These are phyloP conservation scores for Saccharum spontaneum DNA, from an alignment of 176 grass and related monocot species.

Conservation along the genomic window DNA sequence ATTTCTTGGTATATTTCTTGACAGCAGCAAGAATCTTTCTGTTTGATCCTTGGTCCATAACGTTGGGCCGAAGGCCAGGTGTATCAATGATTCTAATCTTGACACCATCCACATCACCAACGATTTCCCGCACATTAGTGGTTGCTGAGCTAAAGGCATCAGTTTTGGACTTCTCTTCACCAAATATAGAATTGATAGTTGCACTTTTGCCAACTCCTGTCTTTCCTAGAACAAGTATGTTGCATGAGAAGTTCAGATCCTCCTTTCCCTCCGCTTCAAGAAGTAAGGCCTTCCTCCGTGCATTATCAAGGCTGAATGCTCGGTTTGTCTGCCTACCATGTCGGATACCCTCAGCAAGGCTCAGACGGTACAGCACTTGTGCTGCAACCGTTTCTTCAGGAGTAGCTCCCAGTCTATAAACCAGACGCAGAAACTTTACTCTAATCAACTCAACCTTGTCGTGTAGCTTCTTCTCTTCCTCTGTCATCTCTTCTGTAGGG, in stretches of 20 bases:
- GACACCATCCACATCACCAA: conserved; percentile 77
- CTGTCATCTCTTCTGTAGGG: conserved; percentile 61
- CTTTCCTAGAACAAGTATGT: conserved; percentile 90
- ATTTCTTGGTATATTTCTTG: conserved; percentile 86
- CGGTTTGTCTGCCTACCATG: conserved; percentile 67
- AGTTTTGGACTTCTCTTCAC: conserved; percentile 63
- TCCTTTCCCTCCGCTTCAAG: conserved; percentile 66
- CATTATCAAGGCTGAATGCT: conserved; percentile 64
- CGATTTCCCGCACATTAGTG: conserved; percentile 54
- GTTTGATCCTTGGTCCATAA: conserved; percentile 80
- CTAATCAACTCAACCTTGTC: conserved; percentile 84
- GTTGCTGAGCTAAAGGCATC: conserved; percentile 77
- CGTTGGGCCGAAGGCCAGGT: conserved; percentile 70
- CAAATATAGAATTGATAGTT: conserved; percentile 97
- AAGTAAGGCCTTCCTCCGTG: conserved; percentile 64
- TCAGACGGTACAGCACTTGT: conserved; percentile 80
- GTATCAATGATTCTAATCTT: conserved; percentile 86
- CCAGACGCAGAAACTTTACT: conserved; percentile 85
- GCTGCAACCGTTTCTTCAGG: conserved; percentile 65
- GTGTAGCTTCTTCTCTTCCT: conserved; percentile 80
- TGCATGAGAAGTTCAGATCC: conserved; percentile 73
- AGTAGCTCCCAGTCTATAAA: conserved; percentile 68
- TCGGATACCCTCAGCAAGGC: conserved; percentile 72
- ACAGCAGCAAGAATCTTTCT: conserved; percentile 72
- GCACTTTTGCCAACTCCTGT: conserved; percentile 98